A percentile compares a stretch with the other conserved stretches of the same genome.
Evolutionary conservation across 2,329 filamentous ascomycete species (phyloP).

Genomic region (Cryphonectria parasitica): DNA sequence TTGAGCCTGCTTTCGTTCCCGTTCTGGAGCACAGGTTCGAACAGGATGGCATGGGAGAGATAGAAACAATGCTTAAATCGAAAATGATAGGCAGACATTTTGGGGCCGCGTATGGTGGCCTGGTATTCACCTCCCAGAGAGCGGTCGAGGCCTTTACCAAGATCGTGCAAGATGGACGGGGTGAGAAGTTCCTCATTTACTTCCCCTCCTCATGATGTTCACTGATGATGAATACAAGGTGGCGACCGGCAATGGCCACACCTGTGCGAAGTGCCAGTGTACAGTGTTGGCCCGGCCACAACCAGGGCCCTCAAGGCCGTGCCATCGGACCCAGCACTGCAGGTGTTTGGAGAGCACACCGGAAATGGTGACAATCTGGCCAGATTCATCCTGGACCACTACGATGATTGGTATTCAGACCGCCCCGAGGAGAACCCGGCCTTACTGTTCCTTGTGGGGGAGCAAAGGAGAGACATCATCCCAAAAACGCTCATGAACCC

Average conservation of each 20-base stretch:
- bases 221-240: constrained; percentile 2
- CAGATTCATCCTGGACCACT: constrained; percentile 77
- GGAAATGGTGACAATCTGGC: constrained; percentile 85
- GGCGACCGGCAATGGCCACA: constrained; percentile 50
- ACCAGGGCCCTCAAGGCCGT: constrained; percentile 71
- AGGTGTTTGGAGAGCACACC: constrained; percentile 77
- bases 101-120: constrained; percentile 65
- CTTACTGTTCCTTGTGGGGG: constrained; percentile 86
- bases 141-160: constrained; percentile 78
- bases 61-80: constrained; percentile 55
- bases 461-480: constrained; percentile 87
- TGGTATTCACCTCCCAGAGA: constrained; percentile 83
- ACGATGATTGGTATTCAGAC: constrained; percentile 57
- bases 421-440: constrained; percentile 58
- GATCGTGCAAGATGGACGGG: constrained; percentile 60
- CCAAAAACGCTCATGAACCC: constrained; percentile 74
- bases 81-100: constrained; percentile 45
- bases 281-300: constrained; percentile 82
- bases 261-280: constrained; percentile 64
- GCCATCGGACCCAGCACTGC: constrained; percentile 52
- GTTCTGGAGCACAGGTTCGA: constrained; percentile 74
- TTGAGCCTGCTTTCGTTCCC: constrained; percentile 72
- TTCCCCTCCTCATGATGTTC: not conserved
- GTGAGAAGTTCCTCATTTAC: constrained; percentile 33
- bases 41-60: constrained; percentile 57